Evolutionary conservation across 192 early-diverging fungal species (phyloP), one percentile per base, ranked within the genome.

Genomic region (Coemansia reversa): DNA sequence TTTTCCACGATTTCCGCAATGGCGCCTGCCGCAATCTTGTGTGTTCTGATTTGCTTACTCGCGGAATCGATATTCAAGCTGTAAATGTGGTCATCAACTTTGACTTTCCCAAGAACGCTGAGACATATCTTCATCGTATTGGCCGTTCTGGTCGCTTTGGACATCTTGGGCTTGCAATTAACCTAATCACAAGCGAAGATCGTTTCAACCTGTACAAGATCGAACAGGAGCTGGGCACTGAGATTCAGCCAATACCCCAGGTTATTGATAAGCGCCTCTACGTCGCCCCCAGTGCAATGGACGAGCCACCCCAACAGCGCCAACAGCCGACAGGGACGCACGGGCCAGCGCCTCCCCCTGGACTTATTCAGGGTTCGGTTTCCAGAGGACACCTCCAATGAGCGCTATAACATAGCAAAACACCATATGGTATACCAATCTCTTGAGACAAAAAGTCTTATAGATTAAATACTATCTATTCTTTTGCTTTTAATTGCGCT

Each of bases 61-160:
- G 97, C 60, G 97, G 97, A 84, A 99, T 99, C 69, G 97, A 99
- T 79, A 98, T 99, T 74, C 97, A 99, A 81, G 96, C 95, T 19
- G 97, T 99, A 42, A 98, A 98, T 75, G 96, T 99, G 16, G 97
- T 99, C 54, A 98, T 99, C 86, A 98, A 99, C 86, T 99, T 98
- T 89, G 97, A 99, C 80, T 98, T 99, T 75, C 96, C 96, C 62
- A 98, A 98, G 76, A 99, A 98, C 62, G 93, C 96, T 30, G 97
- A 99, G 82, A 99, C 95, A 2, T 99, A 99, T 74, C 83, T 99
- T 39, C 97, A 99, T 82, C 91, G 97, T 63, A 99, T 99, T 72
- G 97, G 97, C 58, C 91, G 97, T 70, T 95, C 93, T 48, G 97
- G 97, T 12, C 90, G 95, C 60, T 99, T 94, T 73, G 96, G 91